Conservation (phyloP, 805 yeast genomes). For the Trichomonascus vanleenenianus region DNA sequence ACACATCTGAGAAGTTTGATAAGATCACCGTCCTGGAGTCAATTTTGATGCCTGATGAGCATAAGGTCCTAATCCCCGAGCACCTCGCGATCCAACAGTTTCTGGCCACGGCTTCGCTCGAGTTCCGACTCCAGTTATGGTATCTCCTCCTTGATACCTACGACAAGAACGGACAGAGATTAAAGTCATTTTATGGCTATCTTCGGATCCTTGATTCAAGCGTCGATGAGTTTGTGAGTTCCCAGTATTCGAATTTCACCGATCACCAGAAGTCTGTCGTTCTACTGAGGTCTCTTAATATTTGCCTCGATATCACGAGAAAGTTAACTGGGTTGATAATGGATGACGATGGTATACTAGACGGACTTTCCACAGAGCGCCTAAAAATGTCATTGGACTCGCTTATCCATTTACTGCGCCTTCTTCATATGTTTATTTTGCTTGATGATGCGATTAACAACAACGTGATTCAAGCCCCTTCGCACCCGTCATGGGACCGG, state of each 20-base stretch:
- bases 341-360: constrained; percentile 15
- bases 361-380: constrained; percentile 6
- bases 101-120: constrained; percentile 54
- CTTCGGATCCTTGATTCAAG: constrained; percentile 39
- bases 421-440: constrained; percentile 29
- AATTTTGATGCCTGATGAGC: constrained; percentile 28
- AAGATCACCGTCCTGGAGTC: constrained; percentile 23
- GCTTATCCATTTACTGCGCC: constrained; percentile 24
- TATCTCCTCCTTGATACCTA: constrained; percentile 56
- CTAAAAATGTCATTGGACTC: constrained; percentile 10
- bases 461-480: constrained; percentile 24
- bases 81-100: constrained; percentile 52
- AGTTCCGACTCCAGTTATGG: constrained; percentile 69
- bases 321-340: constrained; percentile 20
- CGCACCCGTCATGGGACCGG: constrained; percentile 26
- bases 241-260: constrained; percentile 18
- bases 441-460: constrained; percentile 30
- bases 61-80: constrained; percentile 22
- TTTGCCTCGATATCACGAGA: constrained; percentile 43
- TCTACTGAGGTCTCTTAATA: constrained; percentile 44
- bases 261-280: constrained; percentile 33
- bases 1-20: constrained; percentile 1
- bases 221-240: constrained; percentile 30
- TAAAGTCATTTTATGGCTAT: constrained; percentile 42
- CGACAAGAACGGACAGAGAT: constrained; percentile 31